Conservation (phyloP, 2,329 filamentous ascomycete genomes). For the Trichoderma harzianum region DNA sequence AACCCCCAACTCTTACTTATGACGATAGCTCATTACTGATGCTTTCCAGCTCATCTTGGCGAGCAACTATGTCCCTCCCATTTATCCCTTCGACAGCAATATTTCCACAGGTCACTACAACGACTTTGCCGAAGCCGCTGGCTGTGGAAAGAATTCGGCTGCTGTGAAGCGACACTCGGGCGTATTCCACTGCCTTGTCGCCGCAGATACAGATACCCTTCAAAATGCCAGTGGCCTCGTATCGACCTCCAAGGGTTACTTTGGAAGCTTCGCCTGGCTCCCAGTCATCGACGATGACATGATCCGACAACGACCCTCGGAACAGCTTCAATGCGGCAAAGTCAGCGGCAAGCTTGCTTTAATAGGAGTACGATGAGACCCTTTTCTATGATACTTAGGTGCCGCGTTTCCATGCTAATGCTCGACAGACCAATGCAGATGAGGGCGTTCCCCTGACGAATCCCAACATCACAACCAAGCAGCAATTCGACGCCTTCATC, state of each 20-base stretch:
- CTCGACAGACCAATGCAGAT: constrained; percentile 34
- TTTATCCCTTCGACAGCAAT: constrained; percentile 41
- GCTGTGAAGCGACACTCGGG: constrained; percentile 19
- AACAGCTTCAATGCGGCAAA: constrained; percentile 28
- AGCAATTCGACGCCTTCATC: constrained; percentile 32
- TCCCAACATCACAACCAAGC: constrained; percentile 32
- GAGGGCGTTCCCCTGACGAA: constrained; percentile 39
- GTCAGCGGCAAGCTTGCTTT: constrained; percentile 35
- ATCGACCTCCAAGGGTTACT: constrained; percentile 26
- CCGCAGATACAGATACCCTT: constrained; percentile 32
- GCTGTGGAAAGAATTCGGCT: constrained; percentile 25
- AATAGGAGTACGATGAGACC: constrained; percentile 24
- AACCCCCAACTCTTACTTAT: neutral
- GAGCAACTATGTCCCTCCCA: constrained; percentile 52
- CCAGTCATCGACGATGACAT: constrained; percentile 38
- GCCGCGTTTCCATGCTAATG: neutral
- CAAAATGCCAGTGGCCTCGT: constrained; percentile 36
- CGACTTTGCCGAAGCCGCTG: constrained; percentile 32
- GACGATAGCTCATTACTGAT: neutral
- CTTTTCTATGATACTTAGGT: neutral
- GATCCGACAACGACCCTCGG: constrained; percentile 29
- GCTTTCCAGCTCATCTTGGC: constrained; percentile 27
- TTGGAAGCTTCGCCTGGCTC: constrained; percentile 35
- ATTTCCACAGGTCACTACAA: constrained; percentile 32
- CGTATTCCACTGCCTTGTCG: constrained; percentile 35